Percentiles rank a stretch among this genome's conserved stretches.
Conservation (phyloP, 805 yeast genomes). For the Ogataea parapolymorpha region DNA sequence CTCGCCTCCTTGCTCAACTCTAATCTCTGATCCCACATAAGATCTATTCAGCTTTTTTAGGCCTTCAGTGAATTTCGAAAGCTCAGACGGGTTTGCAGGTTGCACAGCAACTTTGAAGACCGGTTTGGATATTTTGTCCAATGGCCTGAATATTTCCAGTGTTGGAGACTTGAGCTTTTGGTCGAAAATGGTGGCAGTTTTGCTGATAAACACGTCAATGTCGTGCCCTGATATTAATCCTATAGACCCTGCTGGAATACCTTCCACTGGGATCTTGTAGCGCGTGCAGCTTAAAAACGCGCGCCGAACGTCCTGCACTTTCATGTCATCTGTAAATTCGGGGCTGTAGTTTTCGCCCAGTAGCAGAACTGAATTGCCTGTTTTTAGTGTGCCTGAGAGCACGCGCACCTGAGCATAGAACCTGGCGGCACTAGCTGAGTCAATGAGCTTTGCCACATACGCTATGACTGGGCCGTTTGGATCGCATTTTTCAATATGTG, state of each 20-base stretch:
- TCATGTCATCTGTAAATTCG: constrained; percentile 52
- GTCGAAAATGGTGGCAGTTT: constrained; percentile 56
- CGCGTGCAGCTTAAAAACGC: constrained; percentile 66
- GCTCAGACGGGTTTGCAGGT: constrained; percentile 73
- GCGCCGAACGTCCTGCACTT: constrained; percentile 37
- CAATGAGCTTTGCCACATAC: constrained; percentile 56
- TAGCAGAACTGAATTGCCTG: constrained; percentile 47
- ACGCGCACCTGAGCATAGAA: constrained; percentile 62
- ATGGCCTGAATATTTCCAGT: constrained; percentile 36
- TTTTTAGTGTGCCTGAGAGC: constrained; percentile 53
- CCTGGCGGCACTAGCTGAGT: constrained; percentile 47
- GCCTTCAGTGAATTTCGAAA: constrained; percentile 71
- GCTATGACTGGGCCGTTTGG: constrained; percentile 45
- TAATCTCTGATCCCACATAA: constrained; percentile 64
- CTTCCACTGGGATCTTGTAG: constrained; percentile 53
- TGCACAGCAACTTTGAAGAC: constrained; percentile 81
- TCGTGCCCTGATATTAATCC: constrained; percentile 60
- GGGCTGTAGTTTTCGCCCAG: constrained; percentile 52
- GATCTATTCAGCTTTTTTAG: constrained; percentile 57
- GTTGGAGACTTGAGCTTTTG: constrained; percentile 19
- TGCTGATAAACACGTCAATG: constrained; percentile 51
- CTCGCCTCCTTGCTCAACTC: constrained; percentile 87
- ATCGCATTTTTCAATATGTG: constrained; percentile 32
- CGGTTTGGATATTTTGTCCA: constrained; percentile 48
- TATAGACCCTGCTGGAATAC: constrained; percentile 62